A percentile compares a stretch with the other conserved stretches of the same genome.
phyloP scores from a whole-genome alignment of 2,329 filamentous ascomycete species.

The Neurospora crassa region DNA sequence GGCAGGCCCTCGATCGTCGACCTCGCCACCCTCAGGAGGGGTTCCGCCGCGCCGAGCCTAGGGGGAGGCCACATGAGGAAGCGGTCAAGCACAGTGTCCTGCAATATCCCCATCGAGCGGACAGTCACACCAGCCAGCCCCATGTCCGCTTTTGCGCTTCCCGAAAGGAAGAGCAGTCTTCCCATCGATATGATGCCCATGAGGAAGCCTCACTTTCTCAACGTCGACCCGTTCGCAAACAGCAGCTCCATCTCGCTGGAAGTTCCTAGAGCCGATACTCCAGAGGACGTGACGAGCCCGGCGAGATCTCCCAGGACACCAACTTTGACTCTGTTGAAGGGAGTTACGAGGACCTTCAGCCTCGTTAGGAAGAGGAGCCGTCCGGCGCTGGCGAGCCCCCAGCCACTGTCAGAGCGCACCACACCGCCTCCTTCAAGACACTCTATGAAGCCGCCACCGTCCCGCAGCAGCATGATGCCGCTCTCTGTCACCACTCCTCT shows the following conservation, averaged over 20 bases:
- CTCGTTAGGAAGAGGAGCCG: constrained; percentile 46
- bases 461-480: not conserved
- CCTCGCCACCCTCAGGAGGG: constrained; percentile 29
- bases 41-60: constrained; percentile 33
- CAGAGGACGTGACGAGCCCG: constrained; percentile 18
- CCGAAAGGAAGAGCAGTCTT: constrained; percentile 36
- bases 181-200: constrained; percentile 24
- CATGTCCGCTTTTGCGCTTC: constrained; percentile 20
- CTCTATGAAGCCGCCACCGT: not conserved
- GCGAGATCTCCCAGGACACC: constrained; percentile 34
- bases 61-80: constrained; percentile 18
- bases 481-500: not conserved
- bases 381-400: constrained; percentile 30
- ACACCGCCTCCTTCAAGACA: constrained; percentile 1
- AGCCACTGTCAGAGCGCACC: constrained; percentile 3
- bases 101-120: constrained; percentile 13
- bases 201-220: constrained; percentile 38
- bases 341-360: constrained; percentile 39
- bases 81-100: constrained; percentile 18
- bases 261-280: constrained; percentile 15
- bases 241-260: constrained; percentile 25
- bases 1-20: constrained; percentile 51
- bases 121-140: constrained; percentile 14
- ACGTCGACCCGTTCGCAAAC: constrained; percentile 42
- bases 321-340: constrained; percentile 36